Conservation (phyloP, 495 filamentous ascomycete species). For the Lepraria neglecta region DNA sequence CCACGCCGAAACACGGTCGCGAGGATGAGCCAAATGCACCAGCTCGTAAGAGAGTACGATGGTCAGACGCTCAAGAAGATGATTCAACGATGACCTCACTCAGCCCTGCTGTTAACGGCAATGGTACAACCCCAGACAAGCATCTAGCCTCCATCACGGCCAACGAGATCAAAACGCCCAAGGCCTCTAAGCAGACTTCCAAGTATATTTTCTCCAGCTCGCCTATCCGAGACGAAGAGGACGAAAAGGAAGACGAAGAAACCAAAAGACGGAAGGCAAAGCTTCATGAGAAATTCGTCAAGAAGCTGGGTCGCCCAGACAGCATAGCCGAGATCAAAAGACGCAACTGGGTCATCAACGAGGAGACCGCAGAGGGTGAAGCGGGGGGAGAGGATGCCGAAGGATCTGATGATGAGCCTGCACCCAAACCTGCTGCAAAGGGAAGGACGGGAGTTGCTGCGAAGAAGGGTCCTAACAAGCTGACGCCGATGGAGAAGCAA, state of each 20-base stretch:
- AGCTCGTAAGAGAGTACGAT: slow-evolving; percentile 16
- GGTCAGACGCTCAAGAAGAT: slow-evolving; percentile 15
- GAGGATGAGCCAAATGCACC: slow-evolving; percentile 5
- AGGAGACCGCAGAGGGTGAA: slow-evolving; percentile 47
- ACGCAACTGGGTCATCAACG: slow-evolving; percentile 45
- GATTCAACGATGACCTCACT: not conserved
- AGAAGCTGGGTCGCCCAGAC: slow-evolving; percentile 79
- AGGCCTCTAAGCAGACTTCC: slow-evolving; percentile 37
- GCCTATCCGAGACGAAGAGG: slow-evolving; percentile 25
- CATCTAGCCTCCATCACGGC: slow-evolving; percentile 17
- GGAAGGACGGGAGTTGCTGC: slow-evolving; percentile 54
- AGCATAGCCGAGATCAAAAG: slow-evolving; percentile 65
- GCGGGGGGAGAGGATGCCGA: slow-evolving; percentile 49
- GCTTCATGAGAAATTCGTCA: slow-evolving; percentile 80
- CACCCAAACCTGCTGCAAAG: slow-evolving; percentile 38
- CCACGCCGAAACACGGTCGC: slow-evolving; percentile 16
- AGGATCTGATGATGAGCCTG: slow-evolving; percentile 50
- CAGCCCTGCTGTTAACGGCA: not conserved
- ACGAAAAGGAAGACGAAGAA: slow-evolving; percentile 45
- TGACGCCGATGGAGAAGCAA: slow-evolving; percentile 93
- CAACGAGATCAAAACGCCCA: slow-evolving; percentile 26
- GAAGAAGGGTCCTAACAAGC: slow-evolving; percentile 61
- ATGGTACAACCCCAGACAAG: slow-evolving; percentile 6
- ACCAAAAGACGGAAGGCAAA: slow-evolving; percentile 45
- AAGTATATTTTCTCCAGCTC: slow-evolving; percentile 47